Evolutionary conservation across 768 basidiomycete genomes (phyloP), one percentile per base, ranked within the genome.

Genomic region (Kwoniella mangroviensis): DNA sequence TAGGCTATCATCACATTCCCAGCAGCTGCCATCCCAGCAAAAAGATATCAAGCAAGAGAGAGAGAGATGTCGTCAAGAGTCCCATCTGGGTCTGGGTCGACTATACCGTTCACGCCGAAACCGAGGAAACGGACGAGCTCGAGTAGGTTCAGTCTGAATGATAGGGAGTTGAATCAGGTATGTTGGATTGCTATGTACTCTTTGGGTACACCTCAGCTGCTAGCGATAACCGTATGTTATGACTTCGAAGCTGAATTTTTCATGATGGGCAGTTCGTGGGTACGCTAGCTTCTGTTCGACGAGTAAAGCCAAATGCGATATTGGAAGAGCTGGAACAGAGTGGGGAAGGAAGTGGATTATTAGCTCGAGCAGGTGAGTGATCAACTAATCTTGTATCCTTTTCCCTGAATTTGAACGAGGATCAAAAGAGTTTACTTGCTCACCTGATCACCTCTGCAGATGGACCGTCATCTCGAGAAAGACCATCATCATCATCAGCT

Each of bases 231-330:
- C 13, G 19, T 13, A 12, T 12, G 1, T 3, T 34, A 49, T 3
- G 12, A 4, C 45, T 49, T 13, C n/a, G n/a, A 40, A 41, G 67
- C 67, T 68, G 49, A 61, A 63, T 4, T 3, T 11, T 45, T 22
- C 1, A 22, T 34, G 43, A 28, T 42, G 22, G 19, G 19, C 28
- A 81, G 79, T 75, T 80, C 34, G 77, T 76, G 19, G 75, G 72
- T 9, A 83, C 79, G 4, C 62, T 83, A 2, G 82, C 82, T 40
- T 79, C 79, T 1, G 78, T 79, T 6, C 64, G 82, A 26, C 79
- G 79, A 56, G 77, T 79, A 21, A 63, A 69, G 24, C 71, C 76
- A 10, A 75, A 72, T 53, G 69, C 67, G 22, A 80, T 83, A 4
- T 34, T 78, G 21, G 78, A 79, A 45, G 82, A 81, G 63, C 58